A percentile compares a stretch with the other conserved stretches of the same genome.
phyloP scores from a whole-genome alignment of 2,329 filamentous ascomycete genomes.

The Fusarium algeriense region DNA sequence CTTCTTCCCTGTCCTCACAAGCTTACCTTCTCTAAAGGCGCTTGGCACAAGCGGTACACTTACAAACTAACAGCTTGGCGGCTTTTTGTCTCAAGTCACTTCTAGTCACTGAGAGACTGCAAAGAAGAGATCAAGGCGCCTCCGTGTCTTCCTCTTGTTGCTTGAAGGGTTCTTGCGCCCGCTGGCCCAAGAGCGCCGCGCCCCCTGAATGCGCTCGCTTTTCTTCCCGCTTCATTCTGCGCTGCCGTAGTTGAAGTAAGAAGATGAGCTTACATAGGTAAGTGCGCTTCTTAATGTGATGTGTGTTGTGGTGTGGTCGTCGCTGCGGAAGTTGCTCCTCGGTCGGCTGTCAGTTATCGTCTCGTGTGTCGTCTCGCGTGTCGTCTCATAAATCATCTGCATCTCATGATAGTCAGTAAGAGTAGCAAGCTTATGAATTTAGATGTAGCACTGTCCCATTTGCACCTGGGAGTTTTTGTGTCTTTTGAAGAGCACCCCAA shows the following conservation, averaged over 20 bases:
- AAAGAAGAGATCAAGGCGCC: neutral
- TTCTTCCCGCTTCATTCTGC: neutral
- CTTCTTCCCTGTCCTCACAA: neutral
- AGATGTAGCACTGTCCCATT: too few species aligned
- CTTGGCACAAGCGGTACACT: neutral
- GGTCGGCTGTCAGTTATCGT: neutral
- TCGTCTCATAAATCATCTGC: neutral
- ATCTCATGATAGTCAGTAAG: neutral
- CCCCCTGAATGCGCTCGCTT: too few species aligned
- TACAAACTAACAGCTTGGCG: neutral
- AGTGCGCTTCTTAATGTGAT: neutral
- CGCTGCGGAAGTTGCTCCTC: neutral
- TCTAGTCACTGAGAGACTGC: fast-evolving
- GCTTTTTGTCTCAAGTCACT: neutral
- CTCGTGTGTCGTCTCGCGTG: too few species aligned
- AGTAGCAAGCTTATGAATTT: fast-evolving
- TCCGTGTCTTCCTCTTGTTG: too few species aligned
- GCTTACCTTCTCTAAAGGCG: neutral
- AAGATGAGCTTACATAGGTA: fast-evolving
- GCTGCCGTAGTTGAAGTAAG: fast-evolving
- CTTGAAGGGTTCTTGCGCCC: neutral
- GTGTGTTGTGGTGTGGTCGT: fast-evolving
- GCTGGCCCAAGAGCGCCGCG: neutral
- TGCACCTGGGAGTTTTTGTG: neutral
- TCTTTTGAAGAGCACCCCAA: neutral